Conservation (phyloP, 441 rosid species). For the Breynia disticha region DNA sequence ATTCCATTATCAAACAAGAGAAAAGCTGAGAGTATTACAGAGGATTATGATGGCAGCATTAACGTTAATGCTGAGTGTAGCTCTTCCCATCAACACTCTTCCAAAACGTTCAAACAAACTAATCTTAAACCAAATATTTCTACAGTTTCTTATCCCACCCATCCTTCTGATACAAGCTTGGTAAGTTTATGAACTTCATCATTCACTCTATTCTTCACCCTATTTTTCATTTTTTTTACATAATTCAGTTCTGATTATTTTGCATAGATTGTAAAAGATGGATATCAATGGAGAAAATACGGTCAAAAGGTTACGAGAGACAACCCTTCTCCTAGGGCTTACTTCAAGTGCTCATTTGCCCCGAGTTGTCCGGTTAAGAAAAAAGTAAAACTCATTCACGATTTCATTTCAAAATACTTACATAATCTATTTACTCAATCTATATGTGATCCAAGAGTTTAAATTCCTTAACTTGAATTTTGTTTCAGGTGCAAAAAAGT, state of each 20-base stretch:
- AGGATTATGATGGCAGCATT: constrained; percentile 14
- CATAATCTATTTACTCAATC: no score
- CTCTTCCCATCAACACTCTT: constrained; percentile 74
- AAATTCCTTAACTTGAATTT: background rate
- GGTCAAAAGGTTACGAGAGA: constrained; percentile 98
- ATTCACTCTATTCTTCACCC: no score
- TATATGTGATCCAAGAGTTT: background rate
- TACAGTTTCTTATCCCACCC: constrained; percentile 46
- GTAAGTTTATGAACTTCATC: constrained; percentile 40
- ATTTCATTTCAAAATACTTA: no score
- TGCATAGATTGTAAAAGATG: constrained; percentile 79
- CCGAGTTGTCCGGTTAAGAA: constrained; percentile 94
- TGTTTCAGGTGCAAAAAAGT: constrained; percentile 76
- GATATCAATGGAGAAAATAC: constrained; percentile 98
- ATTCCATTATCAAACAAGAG: constrained; percentile 60
- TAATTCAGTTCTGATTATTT: background rate
- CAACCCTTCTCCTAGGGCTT: constrained; percentile 96
- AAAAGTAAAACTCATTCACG: constrained; percentile 38
- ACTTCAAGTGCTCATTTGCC: constrained; percentile 94
- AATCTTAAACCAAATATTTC: constrained; percentile 59
- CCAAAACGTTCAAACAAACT: constrained; percentile 71
- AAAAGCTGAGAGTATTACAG: constrained; percentile 48
- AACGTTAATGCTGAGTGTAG: constrained; percentile 75
- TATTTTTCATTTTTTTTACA: background rate
- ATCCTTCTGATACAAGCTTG: constrained; percentile 63